A percentile compares a stretch with the other conserved stretches of the same genome.
These are phyloP conservation scores for Macrocystidia cucumis DNA, from an alignment of 1,284 basidiomycete genomes.

Conservation along the genomic window DNA sequence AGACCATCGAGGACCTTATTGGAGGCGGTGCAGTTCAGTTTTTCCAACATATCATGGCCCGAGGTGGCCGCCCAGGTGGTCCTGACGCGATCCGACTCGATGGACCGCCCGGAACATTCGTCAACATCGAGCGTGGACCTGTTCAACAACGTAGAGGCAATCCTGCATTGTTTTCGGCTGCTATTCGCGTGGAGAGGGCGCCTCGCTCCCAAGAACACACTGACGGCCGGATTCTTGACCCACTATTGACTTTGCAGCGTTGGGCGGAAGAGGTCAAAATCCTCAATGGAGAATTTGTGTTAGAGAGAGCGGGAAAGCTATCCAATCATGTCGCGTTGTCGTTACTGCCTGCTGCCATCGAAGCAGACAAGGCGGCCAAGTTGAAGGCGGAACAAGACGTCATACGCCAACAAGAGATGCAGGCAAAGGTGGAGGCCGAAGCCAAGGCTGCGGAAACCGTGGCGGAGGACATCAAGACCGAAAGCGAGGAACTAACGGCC, in stretches of 20 bases:
- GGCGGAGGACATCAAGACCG: slow-evolving; percentile 20
- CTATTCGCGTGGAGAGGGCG: slow-evolving; percentile 54
- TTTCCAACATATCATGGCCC: slow-evolving; percentile 72
- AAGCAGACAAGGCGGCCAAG: slow-evolving; percentile 50
- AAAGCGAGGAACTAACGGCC: slow-evolving; percentile 25
- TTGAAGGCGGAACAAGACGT: slow-evolving; percentile 39
- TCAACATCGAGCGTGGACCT: slow-evolving; percentile 45
- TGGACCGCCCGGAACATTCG: slow-evolving; percentile 54
- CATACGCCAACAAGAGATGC: slow-evolving; percentile 26
- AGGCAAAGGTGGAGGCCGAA: slow-evolving; percentile 24
- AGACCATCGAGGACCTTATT: slow-evolving; percentile 78
- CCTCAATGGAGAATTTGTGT: slow-evolving; percentile 66
- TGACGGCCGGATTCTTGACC: slow-evolving; percentile 60
- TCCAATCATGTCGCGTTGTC: slow-evolving; percentile 70
- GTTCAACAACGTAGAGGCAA: slow-evolving; percentile 39
- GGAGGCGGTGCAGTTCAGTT: slow-evolving; percentile 79
- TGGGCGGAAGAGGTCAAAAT: slow-evolving; percentile 90
- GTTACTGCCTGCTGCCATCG: slow-evolving; percentile 77
- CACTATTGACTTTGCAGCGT: slow-evolving; percentile 77
- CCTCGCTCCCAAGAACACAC: slow-evolving; percentile 39
- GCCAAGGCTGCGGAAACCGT: slow-evolving; percentile 21
- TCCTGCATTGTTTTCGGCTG: slow-evolving; percentile 37
- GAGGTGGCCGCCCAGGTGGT: slow-evolving; percentile 38
- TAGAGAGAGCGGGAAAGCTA: slow-evolving; percentile 62
- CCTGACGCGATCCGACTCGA: slow-evolving; percentile 70